These are phyloP conservation scores for Cynara cardunculus DNA, from an alignment of 129 eudicot genomes.

Conservation along the genomic window DNA sequence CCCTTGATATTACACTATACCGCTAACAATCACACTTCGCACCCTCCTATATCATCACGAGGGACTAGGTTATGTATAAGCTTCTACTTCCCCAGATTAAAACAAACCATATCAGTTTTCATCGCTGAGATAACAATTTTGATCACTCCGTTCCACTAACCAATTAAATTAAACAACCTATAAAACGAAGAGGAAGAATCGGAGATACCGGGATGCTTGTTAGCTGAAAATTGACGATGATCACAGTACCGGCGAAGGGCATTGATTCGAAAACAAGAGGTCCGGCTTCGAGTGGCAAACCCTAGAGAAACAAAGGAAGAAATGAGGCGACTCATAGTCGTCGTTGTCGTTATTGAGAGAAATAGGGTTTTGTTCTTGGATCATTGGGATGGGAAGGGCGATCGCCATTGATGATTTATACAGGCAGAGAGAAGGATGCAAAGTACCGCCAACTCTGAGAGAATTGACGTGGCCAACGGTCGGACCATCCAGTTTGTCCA, in stretches of 20 bases:
- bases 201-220: conserved; percentile 14
- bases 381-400: conserved; percentile 2
- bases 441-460: conserved; percentile 29
- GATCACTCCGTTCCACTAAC: not conserved
- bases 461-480: conserved; percentile 47
- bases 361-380: conserved; percentile 12
- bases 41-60: not conserved
- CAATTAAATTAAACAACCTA: not conserved
- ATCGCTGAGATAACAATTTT: not conserved
- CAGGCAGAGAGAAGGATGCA: not conserved
- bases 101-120: not conserved
- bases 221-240: conserved; percentile 23
- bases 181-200: not conserved
- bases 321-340: conserved; percentile 18
- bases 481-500: conserved; percentile 28
- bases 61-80: not conserved
- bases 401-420: conserved; percentile 4
- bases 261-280: conserved; percentile 13
- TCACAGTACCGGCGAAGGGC: conserved; percentile 37
- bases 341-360: not conserved
- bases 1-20: not conserved
- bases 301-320: conserved; percentile 33
- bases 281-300: conserved; percentile 30
- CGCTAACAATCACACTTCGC: not conserved
- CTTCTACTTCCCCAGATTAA: not conserved